Conservation (phyloP, 768 basidiomycete species). For the Pulveroboletus sp. region DNA sequence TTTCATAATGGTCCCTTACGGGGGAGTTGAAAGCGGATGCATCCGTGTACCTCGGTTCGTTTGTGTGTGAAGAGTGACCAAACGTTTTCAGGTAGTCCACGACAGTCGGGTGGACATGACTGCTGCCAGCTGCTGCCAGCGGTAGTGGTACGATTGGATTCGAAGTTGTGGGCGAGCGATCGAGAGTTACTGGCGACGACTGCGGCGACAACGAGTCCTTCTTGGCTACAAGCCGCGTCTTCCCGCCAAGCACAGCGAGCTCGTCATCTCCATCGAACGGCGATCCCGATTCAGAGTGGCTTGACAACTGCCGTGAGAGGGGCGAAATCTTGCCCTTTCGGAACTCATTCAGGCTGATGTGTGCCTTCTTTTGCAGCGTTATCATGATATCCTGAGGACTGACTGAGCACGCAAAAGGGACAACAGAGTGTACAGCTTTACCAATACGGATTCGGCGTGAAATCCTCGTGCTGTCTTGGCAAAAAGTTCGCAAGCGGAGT, state of each 20-base stretch:
- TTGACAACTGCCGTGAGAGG: conserved; percentile 32
- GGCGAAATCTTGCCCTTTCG: conserved; percentile 53
- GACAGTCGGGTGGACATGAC: conserved; percentile 57
- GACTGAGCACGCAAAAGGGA: conserved; percentile 10
- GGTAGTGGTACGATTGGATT: conserved; percentile 74
- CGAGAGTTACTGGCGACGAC: conserved; percentile 38
- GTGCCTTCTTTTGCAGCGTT: conserved; percentile 60
- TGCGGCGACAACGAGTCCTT: conserved; percentile 55
- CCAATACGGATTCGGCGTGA: conserved; percentile 61
- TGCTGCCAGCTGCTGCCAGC: conserved; percentile 46
- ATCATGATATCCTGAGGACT: conserved; percentile 56
- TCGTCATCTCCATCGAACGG: conserved; percentile 58
- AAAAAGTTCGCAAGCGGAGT: conserved; percentile 72
- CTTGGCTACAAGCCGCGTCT: conserved; percentile 60
- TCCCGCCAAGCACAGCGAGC: conserved; percentile 59
- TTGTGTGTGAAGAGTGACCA: conserved; percentile 26
- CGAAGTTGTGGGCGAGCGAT: conserved; percentile 65
- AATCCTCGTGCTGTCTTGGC: conserved; percentile 66
- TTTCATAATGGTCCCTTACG: conserved; percentile 23
- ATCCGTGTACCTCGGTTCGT: conserved; percentile 23
- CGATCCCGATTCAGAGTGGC: conserved; percentile 38
- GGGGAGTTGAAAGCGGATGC: conserved; percentile 25
- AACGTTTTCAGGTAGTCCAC: conserved; percentile 70
- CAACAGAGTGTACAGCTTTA: conserved; percentile 28
- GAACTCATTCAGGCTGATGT: conserved; percentile 59